Conservation (phyloP, 352 stramenopile species). For the Lagenidium giganteum region DNA sequence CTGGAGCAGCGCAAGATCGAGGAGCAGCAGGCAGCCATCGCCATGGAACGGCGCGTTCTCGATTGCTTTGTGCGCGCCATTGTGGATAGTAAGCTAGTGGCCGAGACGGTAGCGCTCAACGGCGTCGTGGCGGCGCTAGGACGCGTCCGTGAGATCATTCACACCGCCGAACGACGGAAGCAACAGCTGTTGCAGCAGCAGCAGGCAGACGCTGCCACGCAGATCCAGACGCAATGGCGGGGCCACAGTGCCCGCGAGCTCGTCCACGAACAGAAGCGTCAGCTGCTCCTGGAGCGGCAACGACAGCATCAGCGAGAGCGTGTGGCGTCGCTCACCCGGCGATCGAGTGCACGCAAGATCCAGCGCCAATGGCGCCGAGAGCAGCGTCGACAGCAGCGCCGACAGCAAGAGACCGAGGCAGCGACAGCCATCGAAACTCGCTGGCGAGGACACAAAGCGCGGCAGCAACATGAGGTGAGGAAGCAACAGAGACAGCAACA, state of each 20-base stretch:
- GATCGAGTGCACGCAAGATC: neutral
- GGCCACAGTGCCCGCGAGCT: constrained; percentile 4
- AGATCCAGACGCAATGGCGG: neutral
- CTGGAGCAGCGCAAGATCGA: constrained; percentile 2
- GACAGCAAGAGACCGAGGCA: neutral
- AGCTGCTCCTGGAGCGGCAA: neutral
- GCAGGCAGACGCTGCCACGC: neutral
- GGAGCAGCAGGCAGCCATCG: no score
- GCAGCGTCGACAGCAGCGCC: neutral
- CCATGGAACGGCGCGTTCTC: no score
- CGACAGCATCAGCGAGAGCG: neutral
- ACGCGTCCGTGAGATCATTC: constrained; percentile 6
- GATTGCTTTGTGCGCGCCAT: no score
- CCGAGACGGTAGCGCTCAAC: no score
- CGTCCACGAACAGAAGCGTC: no score
- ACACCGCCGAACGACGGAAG: neutral
- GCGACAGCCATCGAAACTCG: no score
- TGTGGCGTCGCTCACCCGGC: neutral
- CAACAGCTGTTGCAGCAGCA: no score
- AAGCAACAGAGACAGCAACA: no score
- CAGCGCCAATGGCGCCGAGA: constrained; percentile 1
- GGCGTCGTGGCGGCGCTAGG: no score
- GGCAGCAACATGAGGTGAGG: no score
- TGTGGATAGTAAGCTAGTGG: no score
- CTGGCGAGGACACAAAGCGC: no score